These are phyloP conservation scores for Eucalyptus cladocalyx DNA, from an alignment of 345 rosid species.

Conservation along the genomic window DNA sequence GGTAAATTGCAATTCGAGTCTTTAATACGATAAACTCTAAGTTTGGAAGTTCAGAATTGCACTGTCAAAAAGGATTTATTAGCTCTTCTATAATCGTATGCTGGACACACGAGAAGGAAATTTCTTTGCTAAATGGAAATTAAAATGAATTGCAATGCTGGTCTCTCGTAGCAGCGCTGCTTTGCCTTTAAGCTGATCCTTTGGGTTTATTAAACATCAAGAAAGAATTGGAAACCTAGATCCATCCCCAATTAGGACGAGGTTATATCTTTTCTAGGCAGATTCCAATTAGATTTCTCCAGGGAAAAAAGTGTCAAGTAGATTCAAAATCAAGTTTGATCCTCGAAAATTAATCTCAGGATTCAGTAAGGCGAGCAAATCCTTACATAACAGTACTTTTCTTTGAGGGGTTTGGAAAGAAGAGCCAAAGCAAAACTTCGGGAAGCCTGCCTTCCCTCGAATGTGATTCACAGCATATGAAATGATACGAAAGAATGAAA, in stretches of 20 bases:
- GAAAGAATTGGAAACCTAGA: not conserved
- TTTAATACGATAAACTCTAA: not conserved
- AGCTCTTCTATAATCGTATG: not conserved
- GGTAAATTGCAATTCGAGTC: not conserved
- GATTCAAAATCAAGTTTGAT: not conserved
- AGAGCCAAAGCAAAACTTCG: not conserved
- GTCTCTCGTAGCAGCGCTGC: not conserved
- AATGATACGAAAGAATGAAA: not conserved
- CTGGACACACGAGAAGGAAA: not conserved
- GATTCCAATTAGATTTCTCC: not conserved
- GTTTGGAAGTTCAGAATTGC: not conserved
- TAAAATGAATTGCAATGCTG: not conserved
- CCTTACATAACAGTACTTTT: not conserved
- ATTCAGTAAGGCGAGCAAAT: not conserved
- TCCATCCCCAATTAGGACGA: not conserved
- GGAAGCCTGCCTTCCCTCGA: not conserved
- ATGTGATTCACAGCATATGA: not conserved
- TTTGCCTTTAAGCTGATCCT: not conserved
- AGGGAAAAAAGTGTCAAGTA: not conserved
- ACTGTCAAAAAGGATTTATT: not conserved
- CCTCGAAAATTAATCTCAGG: not conserved
- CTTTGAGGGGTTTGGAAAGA: not conserved
- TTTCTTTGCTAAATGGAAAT: not conserved
- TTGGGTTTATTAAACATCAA: not conserved
- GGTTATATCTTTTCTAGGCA: not conserved